A percentile compares a stretch with the other conserved stretches of the same genome.
These are phyloP conservation scores for Verticillium nubilum DNA, from an alignment of 2,329 filamentous ascomycete genomes.

Conservation along the genomic window DNA sequence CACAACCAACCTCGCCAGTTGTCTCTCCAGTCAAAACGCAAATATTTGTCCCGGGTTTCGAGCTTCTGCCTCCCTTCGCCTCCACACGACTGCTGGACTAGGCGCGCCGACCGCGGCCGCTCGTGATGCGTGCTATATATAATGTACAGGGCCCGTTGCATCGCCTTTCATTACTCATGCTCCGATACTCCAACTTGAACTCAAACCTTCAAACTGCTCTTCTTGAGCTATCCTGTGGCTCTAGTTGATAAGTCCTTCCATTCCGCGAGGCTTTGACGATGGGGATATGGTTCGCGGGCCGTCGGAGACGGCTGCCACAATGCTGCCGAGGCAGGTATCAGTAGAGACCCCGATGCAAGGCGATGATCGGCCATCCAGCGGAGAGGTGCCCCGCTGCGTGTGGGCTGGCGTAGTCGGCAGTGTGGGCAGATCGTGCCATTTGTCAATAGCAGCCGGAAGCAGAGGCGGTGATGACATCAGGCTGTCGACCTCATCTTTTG, in stretches of 20 bases:
- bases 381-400: background rate
- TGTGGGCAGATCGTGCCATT: background rate
- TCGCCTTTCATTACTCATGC: background rate
- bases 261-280: constrained; percentile 31
- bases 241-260: constrained; percentile 31
- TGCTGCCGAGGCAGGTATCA: constrained; percentile 2
- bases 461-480: background rate
- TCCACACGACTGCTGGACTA: background rate
- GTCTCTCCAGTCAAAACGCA: background rate
- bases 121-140: too few species aligned
- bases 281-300: constrained; percentile 36
- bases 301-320: background rate
- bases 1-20: background rate
- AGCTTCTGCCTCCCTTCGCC: too few species aligned
- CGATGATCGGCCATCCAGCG: constrained; percentile 3
- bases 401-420: background rate
- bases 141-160: too few species aligned
- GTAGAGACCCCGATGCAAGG: constrained; percentile 1
- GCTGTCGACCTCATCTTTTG: background rate
- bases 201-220: background rate
- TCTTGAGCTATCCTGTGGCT: background rate
- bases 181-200: background rate
- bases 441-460: background rate
- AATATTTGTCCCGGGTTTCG: too few species aligned
- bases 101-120: too few species aligned